A percentile compares a stretch with the other conserved stretches of the same genome.
phyloP scores from a whole-genome alignment of 2,329 filamentous ascomycete species.

The Fusarium subglutinans region DNA sequence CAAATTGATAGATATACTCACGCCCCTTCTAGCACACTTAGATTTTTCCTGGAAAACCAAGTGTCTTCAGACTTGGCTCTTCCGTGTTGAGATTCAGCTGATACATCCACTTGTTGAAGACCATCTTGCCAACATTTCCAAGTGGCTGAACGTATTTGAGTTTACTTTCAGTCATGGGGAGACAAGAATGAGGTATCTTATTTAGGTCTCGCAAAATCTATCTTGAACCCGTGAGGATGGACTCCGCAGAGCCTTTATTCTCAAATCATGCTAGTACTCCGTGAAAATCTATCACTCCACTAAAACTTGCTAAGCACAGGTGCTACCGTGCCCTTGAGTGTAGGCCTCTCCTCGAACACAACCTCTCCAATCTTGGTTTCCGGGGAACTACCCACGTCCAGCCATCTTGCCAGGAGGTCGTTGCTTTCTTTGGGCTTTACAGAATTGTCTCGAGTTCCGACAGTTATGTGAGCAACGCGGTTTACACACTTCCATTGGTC shows the following conservation, averaged over 20 bases:
- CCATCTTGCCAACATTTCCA: background rate
- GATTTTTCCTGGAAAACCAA: background rate
- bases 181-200: background rate
- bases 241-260: background rate
- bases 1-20: background rate
- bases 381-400: slow-evolving; percentile 62
- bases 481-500: slow-evolving; percentile 77
- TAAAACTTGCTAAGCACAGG: slow-evolving; percentile 60
- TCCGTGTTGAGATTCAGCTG: background rate
- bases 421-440: slow-evolving; percentile 98
- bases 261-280: background rate
- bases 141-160: background rate
- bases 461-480: slow-evolving; percentile 83
- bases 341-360: slow-evolving; percentile 59
- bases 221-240: background rate
- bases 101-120: background rate
- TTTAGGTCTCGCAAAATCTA: background rate
- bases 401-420: slow-evolving; percentile 79
- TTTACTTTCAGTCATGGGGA: background rate
- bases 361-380: slow-evolving; percentile 59
- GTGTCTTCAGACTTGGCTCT: background rate
- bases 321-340: slow-evolving; percentile 58
- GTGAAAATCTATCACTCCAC: background rate
- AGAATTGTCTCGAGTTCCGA: slow-evolving; percentile 77
- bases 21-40: background rate